Conservation (phyloP, 306 rosid genomes). For the Comarum palustre region DNA sequence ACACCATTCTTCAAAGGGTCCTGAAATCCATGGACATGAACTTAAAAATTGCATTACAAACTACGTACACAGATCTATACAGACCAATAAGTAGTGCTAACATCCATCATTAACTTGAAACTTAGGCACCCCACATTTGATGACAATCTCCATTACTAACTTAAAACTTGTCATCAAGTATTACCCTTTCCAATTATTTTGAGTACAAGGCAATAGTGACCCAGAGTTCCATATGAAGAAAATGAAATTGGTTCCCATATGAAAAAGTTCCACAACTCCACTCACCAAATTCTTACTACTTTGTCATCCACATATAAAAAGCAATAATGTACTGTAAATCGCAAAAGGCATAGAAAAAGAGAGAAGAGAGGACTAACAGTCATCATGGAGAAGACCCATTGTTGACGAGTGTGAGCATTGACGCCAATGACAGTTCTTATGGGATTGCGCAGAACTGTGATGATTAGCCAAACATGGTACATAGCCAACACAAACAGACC, state of each 20-base stretch:
- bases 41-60: conserved; percentile 7
- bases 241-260: neutral
- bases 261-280: neutral
- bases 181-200: neutral
- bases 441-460: conserved; percentile 42
- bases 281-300: neutral
- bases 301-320: neutral
- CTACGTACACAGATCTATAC: too few species aligned
- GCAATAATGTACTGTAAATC: neutral
- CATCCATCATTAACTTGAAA: neutral
- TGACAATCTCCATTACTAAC: neutral
- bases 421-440: conserved; percentile 68
- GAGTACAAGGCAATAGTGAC: neutral
- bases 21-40: conserved; percentile 28
- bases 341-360: neutral
- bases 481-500: conserved; percentile 50
- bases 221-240: neutral
- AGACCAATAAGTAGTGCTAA: too few species aligned
- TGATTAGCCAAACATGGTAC: conserved; percentile 67
- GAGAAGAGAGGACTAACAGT: conserved; percentile 41
- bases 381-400: conserved; percentile 77
- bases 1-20: conserved; percentile 41
- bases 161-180: neutral
- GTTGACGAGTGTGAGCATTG: conserved; percentile 64
- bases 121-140: neutral